These are phyloP conservation scores for Beauveria sp. DNA, from an alignment of 2,329 filamentous ascomycete species.

Conservation along the genomic window DNA sequence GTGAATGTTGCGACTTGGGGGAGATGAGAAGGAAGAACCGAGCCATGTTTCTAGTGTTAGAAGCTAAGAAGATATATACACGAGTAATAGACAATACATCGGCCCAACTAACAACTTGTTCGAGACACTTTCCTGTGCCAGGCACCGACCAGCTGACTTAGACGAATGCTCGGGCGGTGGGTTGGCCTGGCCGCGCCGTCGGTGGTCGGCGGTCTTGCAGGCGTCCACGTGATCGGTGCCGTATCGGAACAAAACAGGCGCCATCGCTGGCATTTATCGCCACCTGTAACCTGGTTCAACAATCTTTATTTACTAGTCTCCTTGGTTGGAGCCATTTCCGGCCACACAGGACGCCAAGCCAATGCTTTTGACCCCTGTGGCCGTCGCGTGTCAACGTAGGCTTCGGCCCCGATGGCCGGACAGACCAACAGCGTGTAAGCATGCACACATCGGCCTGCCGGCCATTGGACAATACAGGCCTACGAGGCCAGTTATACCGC, in stretches of 20 bases:
- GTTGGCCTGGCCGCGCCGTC: constrained; percentile 6
- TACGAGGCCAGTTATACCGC: no score
- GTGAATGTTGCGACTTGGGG: not conserved
- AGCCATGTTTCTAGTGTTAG: not conserved
- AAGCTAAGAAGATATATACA: constrained; percentile 1
- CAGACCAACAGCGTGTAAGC: no score
- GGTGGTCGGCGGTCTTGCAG: constrained; percentile 1
- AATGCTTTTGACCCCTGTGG: no score
- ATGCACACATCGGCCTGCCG: no score
- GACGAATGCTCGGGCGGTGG: constrained; percentile 7
- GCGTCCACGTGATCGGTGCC: constrained; percentile 11
- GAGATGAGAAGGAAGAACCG: not conserved
- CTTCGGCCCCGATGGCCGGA: no score
- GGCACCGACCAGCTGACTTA: constrained; percentile 9
- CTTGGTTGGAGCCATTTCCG: no score
- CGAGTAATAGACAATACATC: no score
- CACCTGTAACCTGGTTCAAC: not conserved
- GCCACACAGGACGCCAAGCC: no score
- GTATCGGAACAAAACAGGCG: not conserved
- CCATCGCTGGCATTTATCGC: not conserved
- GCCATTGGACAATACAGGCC: no score
- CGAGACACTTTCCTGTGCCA: not conserved
- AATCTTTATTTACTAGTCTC: no score
- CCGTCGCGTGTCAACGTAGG: no score
- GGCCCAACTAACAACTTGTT: not conserved